These are phyloP conservation scores for Tylopilus subfusipes DNA, from an alignment of 768 basidiomycete genomes.

Conservation along the genomic window DNA sequence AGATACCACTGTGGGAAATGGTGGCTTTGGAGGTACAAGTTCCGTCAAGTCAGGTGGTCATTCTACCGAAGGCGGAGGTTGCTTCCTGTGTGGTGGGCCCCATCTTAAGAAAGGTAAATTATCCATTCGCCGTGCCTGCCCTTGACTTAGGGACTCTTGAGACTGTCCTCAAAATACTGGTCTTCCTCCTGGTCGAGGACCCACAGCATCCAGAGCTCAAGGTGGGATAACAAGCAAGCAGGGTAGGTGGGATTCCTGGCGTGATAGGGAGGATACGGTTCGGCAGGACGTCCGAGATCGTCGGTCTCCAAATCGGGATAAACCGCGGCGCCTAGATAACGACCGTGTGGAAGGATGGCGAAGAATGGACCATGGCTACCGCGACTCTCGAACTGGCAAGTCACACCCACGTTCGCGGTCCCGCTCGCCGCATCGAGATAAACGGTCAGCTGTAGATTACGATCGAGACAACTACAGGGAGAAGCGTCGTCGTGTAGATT, in stretches of 20 bases:
- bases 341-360: slow-evolving; percentile 18
- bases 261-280: slow-evolving; percentile 23
- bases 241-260: slow-evolving; percentile 38
- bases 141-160: slow-evolving; percentile 20
- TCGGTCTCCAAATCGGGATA: slow-evolving; percentile 22
- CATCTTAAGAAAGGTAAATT: slow-evolving; percentile 83
- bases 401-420: slow-evolving; percentile 32
- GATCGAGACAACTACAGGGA: slow-evolving; percentile 38
- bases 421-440: slow-evolving; percentile 31
- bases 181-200: slow-evolving; percentile 28
- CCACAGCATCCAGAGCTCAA: slow-evolving; percentile 34
- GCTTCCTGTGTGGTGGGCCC: slow-evolving; percentile 91
- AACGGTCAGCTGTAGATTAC: slow-evolving; percentile 25
- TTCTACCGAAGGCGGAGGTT: slow-evolving; percentile 60
- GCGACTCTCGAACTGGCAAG: slow-evolving; percentile 17
- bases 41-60: slow-evolving; percentile 55
- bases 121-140: background rate
- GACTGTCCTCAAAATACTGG: slow-evolving; percentile 53
- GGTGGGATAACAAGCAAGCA: slow-evolving; percentile 31
- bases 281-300: slow-evolving; percentile 21
- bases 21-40: slow-evolving; percentile 63
- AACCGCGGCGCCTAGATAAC: slow-evolving; percentile 24
- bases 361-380: slow-evolving; percentile 16
- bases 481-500: slow-evolving; percentile 59
- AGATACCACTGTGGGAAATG: slow-evolving; percentile 70